Conservation (phyloP, 495 filamentous ascomycete species). For the Penicillium tannophilum region DNA sequence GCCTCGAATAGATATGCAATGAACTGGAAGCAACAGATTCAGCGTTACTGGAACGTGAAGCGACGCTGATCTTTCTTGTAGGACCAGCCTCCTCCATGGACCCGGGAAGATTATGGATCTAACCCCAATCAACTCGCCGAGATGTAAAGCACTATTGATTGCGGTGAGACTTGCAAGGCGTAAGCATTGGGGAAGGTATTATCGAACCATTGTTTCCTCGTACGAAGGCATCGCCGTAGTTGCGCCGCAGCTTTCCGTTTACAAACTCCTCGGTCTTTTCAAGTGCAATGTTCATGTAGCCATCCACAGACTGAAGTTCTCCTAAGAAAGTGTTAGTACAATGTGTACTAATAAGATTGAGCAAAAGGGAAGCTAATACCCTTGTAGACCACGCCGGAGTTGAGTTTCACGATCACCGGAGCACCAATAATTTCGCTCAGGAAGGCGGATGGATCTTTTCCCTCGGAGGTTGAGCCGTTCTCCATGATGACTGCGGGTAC, state of each 20-base stretch:
- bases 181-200: background rate
- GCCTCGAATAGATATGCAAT: background rate
- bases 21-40: background rate
- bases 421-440: slow-evolving; percentile 90
- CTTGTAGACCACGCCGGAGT: slow-evolving; percentile 94
- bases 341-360: background rate
- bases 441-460: slow-evolving; percentile 88
- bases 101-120: background rate
- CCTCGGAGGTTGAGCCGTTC: slow-evolving; percentile 66
- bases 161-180: background rate
- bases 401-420: slow-evolving; percentile 91
- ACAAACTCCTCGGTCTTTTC: slow-evolving; percentile 93
- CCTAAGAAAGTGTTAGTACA: slow-evolving; percentile 50
- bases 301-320: slow-evolving; percentile 93
- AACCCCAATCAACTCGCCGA: slow-evolving; percentile 34
- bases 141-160: slow-evolving; percentile 43
- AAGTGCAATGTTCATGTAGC: slow-evolving; percentile 98
- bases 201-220: slow-evolving; percentile 88
- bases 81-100: background rate
- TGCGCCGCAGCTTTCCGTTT: slow-evolving; percentile 74
- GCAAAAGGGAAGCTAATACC: slow-evolving; percentile 50
- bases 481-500: slow-evolving; percentile 57
- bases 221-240: slow-evolving; percentile 94
- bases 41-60: background rate
- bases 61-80: background rate